phyloP scores from a whole-genome alignment of 208 protist genomes.

The Blastocrithidia nonstop region DNA sequence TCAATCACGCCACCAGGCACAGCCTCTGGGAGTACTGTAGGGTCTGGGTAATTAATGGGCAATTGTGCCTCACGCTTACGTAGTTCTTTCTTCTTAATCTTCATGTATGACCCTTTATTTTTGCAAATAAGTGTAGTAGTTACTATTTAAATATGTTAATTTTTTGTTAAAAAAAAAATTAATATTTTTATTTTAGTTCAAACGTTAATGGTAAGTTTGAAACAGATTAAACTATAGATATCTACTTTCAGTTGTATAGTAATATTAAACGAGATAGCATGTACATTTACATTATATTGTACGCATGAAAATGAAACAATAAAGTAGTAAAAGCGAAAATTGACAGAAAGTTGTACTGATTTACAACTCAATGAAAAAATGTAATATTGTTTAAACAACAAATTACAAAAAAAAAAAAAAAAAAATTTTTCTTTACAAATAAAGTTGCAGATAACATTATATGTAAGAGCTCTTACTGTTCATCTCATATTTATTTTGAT shows the following conservation, averaged over 20 bases:
- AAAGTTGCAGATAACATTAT: conserved; percentile 7
- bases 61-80: conserved; percentile 67
- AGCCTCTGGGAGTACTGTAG: conserved; percentile 24
- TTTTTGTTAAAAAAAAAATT: background rate
- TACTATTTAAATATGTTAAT: background rate
- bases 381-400: conserved; percentile 8
- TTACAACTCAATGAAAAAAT: conserved; percentile 3
- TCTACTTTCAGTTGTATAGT: background rate
- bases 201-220: background rate
- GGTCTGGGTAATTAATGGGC: conserved; percentile 82
- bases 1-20: conserved; percentile 31
- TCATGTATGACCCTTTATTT: conserved; percentile 17
- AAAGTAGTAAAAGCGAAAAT: background rate
- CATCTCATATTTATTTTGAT: background rate
- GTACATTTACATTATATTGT: background rate
- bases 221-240: background rate
- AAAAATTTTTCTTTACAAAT: conserved; percentile 5
- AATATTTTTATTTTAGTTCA: conserved; percentile 2
- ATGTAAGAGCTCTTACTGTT: background rate
- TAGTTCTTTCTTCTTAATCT: conserved; percentile 85
- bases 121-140: background rate
- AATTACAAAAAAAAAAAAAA: conserved; percentile 8
- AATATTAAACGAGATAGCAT: background rate
- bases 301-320: background rate
- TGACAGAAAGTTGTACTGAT: background rate